These are phyloP conservation scores for Aspergillus texensis DNA, from an alignment of 2,329 filamentous ascomycete genomes.

Conservation along the genomic window DNA sequence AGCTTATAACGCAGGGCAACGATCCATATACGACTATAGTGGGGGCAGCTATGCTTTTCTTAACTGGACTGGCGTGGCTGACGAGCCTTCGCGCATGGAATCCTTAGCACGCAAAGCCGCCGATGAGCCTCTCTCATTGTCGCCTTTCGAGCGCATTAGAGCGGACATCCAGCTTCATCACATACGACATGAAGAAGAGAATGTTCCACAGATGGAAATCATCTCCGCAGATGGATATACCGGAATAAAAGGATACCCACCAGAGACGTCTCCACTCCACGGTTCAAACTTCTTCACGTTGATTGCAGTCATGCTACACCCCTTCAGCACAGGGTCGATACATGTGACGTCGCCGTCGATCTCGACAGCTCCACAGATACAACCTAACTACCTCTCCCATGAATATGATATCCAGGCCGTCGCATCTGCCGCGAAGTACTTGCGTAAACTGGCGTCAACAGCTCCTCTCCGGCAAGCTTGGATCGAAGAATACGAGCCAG, in stretches of 20 bases:
- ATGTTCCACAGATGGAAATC: neutral
- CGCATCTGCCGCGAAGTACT: neutral
- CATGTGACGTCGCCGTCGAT: neutral
- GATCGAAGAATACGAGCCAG: neutral
- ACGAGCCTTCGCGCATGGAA: neutral
- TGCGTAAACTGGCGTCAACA: neutral
- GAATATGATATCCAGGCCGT: neutral
- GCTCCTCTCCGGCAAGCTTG: neutral
- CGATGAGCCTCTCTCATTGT: neutral
- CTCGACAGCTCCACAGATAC: neutral
- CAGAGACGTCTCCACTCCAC: neutral
- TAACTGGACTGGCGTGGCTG: neutral
- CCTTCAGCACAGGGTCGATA: neutral
- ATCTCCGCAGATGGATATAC: neutral
- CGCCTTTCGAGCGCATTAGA: neutral
- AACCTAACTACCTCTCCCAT: neutral
- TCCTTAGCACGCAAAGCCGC: neutral
- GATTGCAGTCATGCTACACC: neutral
- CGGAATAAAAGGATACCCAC: neutral
- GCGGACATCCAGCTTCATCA: neutral
- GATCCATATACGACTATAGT: neutral
- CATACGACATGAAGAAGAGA: neutral
- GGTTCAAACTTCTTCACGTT: neutral
- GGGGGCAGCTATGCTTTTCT: neutral
- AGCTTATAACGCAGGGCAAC: neutral